Conservation (phyloP, 2,329 filamentous ascomycete genomes). For the Nothopassalora personata region DNA sequence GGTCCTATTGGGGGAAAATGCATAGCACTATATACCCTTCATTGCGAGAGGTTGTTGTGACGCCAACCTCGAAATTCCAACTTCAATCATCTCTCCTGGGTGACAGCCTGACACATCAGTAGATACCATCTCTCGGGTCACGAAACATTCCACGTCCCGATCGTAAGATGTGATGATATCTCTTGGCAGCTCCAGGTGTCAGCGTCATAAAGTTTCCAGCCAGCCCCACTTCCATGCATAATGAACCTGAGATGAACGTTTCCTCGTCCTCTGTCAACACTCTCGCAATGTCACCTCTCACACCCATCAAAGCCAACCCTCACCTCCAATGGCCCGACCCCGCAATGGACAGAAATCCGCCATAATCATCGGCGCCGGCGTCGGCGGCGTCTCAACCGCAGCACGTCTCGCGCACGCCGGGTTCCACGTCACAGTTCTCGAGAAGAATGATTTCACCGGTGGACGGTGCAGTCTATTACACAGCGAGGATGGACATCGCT, state of each 20-base stretch:
- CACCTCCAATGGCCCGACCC: background rate
- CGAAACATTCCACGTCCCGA: background rate
- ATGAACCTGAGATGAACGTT: background rate
- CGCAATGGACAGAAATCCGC: slow-evolving; percentile 38
- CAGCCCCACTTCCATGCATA: background rate
- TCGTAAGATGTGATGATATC: background rate
- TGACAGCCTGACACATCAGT: background rate
- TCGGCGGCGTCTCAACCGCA: slow-evolving; percentile 64
- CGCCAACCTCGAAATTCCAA: no score
- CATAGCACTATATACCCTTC: slow-evolving; percentile 6
- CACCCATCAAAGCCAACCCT: no score
- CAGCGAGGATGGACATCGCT: slow-evolving; percentile 55
- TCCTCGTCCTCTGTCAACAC: no score
- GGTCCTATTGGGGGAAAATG: background rate
- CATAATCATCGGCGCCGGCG: slow-evolving; percentile 59
- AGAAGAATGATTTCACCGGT: slow-evolving; percentile 69
- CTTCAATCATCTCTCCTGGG: background rate
- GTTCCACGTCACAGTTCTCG: slow-evolving; percentile 67
- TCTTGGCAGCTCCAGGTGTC: background rate
- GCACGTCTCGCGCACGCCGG: slow-evolving; percentile 66
- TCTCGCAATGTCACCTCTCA: no score
- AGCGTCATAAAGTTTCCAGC: slow-evolving; percentile 1
- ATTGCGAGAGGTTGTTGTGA: background rate
- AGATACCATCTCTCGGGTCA: background rate
- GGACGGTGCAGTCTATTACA: slow-evolving; percentile 64